phyloP scores from a whole-genome alignment of 352 stramenopile genomes.

The Phytophthora pluvialis region DNA sequence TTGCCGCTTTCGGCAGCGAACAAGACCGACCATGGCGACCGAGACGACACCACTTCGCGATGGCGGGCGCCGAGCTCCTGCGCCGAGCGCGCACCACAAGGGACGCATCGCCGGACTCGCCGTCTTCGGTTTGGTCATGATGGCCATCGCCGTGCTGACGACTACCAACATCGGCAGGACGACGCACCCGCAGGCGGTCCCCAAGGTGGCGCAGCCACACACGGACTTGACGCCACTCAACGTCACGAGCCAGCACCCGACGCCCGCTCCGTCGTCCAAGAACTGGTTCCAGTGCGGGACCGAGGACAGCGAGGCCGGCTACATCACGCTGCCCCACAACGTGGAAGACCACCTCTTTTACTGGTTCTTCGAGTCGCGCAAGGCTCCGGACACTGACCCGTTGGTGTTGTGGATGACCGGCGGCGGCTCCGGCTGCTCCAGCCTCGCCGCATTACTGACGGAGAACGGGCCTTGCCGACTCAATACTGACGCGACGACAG shows the following conservation, averaged over 20 bases:
- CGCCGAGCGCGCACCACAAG: conserved; percentile 4
- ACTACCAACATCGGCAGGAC: conserved; percentile 22
- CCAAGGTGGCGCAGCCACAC: conserved; percentile 8
- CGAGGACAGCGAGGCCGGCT: conserved; percentile 49
- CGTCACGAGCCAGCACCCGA: not conserved
- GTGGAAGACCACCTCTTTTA: conserved; percentile 62
- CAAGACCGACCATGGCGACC: conserved; percentile 23
- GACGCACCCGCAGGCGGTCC: conserved; percentile 3
- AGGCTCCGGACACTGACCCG: conserved; percentile 53
- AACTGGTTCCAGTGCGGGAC: conserved; percentile 34
- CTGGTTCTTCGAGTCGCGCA: conserved; percentile 68
- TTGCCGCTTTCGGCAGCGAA: not conserved
- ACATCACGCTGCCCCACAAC: conserved; percentile 45
- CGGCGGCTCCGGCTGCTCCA: conserved; percentile 46
- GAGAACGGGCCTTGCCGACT: conserved; percentile 68
- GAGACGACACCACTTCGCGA: conserved; percentile 36
- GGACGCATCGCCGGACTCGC: conserved; percentile 24
- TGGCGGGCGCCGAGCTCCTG: not conserved
- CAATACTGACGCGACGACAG: conserved; percentile 40
- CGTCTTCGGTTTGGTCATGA: conserved; percentile 27
- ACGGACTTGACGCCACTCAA: conserved; percentile 12
- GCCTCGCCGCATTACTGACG: conserved; percentile 43
- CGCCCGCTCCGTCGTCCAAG: conserved; percentile 4
- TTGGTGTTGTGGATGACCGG: conserved; percentile 77
- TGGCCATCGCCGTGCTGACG: conserved; percentile 23